These are phyloP conservation scores for Bacidia rubella DNA, from an alignment of 495 filamentous ascomycete genomes.

Conservation along the genomic window DNA sequence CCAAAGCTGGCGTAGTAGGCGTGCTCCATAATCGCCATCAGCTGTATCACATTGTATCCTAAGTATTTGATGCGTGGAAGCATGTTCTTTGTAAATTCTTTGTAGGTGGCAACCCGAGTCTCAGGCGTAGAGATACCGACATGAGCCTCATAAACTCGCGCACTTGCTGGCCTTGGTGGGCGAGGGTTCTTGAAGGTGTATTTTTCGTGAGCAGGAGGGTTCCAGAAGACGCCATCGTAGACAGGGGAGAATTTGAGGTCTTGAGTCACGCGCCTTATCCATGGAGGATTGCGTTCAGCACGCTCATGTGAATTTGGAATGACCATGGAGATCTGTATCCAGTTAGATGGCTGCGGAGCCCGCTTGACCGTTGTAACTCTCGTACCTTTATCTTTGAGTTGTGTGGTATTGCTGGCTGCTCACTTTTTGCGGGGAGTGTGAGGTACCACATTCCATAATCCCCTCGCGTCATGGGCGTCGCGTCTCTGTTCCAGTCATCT, in stretches of 20 bases:
- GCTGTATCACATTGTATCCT: slow-evolving; percentile 94
- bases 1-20: slow-evolving; percentile 99
- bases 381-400: slow-evolving; percentile 86
- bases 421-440: slow-evolving; percentile 57
- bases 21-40: slow-evolving; percentile 99
- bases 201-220: slow-evolving; percentile 58
- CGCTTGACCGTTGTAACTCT: slow-evolving; percentile 5
- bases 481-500: slow-evolving; percentile 80
- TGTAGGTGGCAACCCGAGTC: slow-evolving; percentile 77
- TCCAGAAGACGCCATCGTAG: slow-evolving; percentile 96
- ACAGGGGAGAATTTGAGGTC: slow-evolving; percentile 75
- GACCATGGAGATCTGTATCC: slow-evolving; percentile 63
- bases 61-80: slow-evolving; percentile 79
- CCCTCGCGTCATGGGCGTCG: slow-evolving; percentile 75
- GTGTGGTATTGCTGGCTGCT: slow-evolving; percentile 71
- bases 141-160: slow-evolving; percentile 92
- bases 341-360: neutral
- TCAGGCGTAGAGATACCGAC: slow-evolving; percentile 95
- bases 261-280: slow-evolving; percentile 95
- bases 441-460: slow-evolving; percentile 82
- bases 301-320: slow-evolving; percentile 56
- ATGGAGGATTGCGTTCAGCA: slow-evolving; percentile 80
- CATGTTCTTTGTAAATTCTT: slow-evolving; percentile 88
- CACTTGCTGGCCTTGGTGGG: slow-evolving; percentile 73
- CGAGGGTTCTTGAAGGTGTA: slow-evolving; percentile 74